Evolutionary conservation across 1,284 basidiomycete genomes (phyloP).

Genomic region (Athelia psychrophila): DNA sequence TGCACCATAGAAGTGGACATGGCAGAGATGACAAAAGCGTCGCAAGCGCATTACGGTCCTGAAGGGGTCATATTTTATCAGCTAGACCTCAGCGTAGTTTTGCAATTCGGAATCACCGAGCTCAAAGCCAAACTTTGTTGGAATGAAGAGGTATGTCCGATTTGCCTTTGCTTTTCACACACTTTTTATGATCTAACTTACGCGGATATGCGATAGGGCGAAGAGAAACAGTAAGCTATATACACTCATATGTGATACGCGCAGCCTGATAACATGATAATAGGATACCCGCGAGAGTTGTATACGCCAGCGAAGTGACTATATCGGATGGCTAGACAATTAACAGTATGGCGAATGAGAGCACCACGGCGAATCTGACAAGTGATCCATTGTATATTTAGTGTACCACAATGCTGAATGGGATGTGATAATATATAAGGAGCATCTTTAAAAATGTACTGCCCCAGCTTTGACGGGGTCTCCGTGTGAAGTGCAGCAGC

Average conservation of each 20-base stretch:
- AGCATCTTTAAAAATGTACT: too few relatives aligned
- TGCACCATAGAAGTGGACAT: constrained; percentile 37
- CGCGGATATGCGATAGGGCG: constrained; percentile 18
- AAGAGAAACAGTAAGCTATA: constrained; percentile 23
- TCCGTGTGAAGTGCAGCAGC: too few relatives aligned
- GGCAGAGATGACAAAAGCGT: constrained; percentile 21
- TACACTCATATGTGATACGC: not conserved
- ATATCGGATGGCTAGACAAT: constrained; percentile 6
- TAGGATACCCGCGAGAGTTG: constrained; percentile 35
- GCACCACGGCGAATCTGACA: too few relatives aligned
- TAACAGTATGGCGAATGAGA: too few relatives aligned
- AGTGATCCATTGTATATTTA: too few relatives aligned
- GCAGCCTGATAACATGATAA: not conserved
- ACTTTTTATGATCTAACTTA: constrained; percentile 7
- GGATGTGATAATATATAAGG: too few relatives aligned
- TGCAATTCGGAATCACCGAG: constrained; percentile 45
- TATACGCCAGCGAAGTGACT: constrained; percentile 27
- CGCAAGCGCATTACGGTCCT: constrained; percentile 7
- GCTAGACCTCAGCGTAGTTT: constrained; percentile 33
- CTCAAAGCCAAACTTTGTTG: constrained; percentile 42
- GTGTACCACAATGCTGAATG: too few relatives aligned
- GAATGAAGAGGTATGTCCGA: constrained; percentile 37
- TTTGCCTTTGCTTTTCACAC: not conserved
- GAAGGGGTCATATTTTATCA: constrained; percentile 26
- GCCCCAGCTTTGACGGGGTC: too few relatives aligned